Conservation (phyloP, 1,284 basidiomycete genomes). For the Pseudozyma sp. region DNA sequence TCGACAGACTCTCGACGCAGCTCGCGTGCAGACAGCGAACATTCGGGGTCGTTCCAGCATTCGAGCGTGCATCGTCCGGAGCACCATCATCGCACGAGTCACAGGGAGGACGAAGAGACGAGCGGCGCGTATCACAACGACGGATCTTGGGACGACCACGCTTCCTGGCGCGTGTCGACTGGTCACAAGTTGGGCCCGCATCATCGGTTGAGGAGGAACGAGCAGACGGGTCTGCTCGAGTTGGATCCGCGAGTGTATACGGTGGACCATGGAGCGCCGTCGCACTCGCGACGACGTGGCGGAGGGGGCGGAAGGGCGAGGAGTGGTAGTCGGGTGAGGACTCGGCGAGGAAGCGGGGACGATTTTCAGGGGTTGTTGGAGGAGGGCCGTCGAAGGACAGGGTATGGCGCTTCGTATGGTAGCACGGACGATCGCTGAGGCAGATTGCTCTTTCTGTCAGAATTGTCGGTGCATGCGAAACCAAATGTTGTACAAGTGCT, state of each 20-base stretch:
- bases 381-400: constrained; percentile 10
- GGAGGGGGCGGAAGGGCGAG: constrained; percentile 2
- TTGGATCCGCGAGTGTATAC: constrained; percentile 44
- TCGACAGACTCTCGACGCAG: constrained; percentile 26
- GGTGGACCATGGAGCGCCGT: constrained; percentile 31
- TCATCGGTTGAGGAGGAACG: constrained; percentile 38
- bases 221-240: constrained; percentile 38
- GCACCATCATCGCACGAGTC: constrained; percentile 14
- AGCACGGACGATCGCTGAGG: constrained; percentile 19
- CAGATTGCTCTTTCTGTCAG: neutral
- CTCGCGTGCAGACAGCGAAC: constrained; percentile 25
- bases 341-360: neutral
- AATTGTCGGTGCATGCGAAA: neutral
- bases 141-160: constrained; percentile 47
- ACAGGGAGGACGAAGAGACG: constrained; percentile 6
- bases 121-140: constrained; percentile 34
- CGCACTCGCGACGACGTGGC: constrained; percentile 10
- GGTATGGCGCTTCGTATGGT: constrained; percentile 30
- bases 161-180: constrained; percentile 50
- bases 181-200: constrained; percentile 58
- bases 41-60: constrained; percentile 30
- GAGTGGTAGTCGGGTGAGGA: constrained; percentile 5
- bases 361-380: constrained; percentile 40
- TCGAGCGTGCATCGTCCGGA: constrained; percentile 41
- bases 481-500: neutral